Base-by-base conservation (phyloP, 1,284 basidiomycete genomes). In the Serendipita sp. region DNA sequence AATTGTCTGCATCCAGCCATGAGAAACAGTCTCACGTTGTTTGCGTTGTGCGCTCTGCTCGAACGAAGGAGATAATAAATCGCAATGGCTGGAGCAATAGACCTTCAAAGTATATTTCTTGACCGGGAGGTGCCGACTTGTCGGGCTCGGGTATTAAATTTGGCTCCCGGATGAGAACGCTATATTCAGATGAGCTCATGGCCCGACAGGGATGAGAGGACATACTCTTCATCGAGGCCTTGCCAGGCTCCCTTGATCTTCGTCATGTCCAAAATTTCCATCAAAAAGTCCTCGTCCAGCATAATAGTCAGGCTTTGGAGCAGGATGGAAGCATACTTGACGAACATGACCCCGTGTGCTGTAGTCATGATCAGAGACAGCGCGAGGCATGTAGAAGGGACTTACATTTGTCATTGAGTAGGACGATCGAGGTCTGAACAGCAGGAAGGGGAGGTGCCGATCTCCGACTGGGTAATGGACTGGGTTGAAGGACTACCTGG, bases 81-180 rank as follows among this genome's bases (percentile, higher is more conserved):
- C 88, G 86, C 69, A 99, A 88, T 2, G 96, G 96, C 70, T 99
- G 96, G 55, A 99, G 77, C 69, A 98, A 93, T n/a, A 99, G 79
- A 12, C 94, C 85, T 75, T 99, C 95, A 71, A 99, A 98, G 76
- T 99, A 99, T 63, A 97, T 75, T 67, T 93, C 88, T 71, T 84
- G 82, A 35, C 88, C 89, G 5, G 77, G 76, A 30, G 60, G 68
- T n/a, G 79, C 76, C 5, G 76, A 76, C 3, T 79, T 77, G 49
- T 78, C 76, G 2, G 95, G 93, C 68, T 97, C 94, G 0, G 85
- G 83, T 41, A 97, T 89, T 0, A 82, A 82, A 35, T 83, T 81
- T 3, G 86, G 82, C 66, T 91, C 75, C 66, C 86, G 82, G 66
- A 95, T 87, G 34, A 97, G 78, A 22, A 90, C 70, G 68, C 92